Percentiles rank a stretch among this genome's conserved stretches.
Evolutionary conservation across 1,139 yeast genomes (phyloP).

Genomic region (Suhomyces bribrorum): DNA sequence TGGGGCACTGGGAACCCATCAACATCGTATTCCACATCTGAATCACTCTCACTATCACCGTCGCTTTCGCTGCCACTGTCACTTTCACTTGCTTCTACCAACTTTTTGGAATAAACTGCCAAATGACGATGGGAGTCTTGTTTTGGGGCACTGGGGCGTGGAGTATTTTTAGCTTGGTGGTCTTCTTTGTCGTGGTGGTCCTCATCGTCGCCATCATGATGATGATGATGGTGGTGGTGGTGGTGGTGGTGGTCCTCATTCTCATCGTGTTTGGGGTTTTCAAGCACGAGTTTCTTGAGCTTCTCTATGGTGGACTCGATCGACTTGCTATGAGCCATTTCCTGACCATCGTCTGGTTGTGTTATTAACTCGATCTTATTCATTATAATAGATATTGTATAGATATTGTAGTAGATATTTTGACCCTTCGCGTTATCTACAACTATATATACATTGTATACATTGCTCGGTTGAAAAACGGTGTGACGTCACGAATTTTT

Average conservation of each 20-base stretch:
- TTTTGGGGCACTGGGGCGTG: slow-evolving; percentile 2
- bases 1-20: slow-evolving; percentile 42
- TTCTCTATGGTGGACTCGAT: slow-evolving; percentile 17
- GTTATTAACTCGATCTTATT: slow-evolving; percentile 20
- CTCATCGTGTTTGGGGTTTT: slow-evolving; percentile 13
- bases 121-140: neutral
- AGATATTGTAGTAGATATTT: neutral
- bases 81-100: neutral
- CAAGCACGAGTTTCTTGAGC: slow-evolving; percentile 17
- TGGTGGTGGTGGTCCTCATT: too few relatives aligned
- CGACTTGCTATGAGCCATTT: slow-evolving; percentile 9
- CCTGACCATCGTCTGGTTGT: slow-evolving; percentile 16
- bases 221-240: neutral
- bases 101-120: neutral
- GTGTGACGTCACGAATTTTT: slow-evolving; percentile 9
- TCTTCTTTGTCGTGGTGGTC: too few relatives aligned
- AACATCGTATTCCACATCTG: slow-evolving; percentile 21
- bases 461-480: slow-evolving; percentile 4
- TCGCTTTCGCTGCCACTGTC: neutral
- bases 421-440: slow-evolving; percentile 2
- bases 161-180: neutral
- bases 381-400: slow-evolving; percentile 7
- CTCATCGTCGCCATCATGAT: slow-evolving; percentile 3
- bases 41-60: slow-evolving; percentile 1
- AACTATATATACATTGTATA: neutral